A percentile compares a stretch with the other conserved stretches of the same genome.
Conservation (phyloP, 805 yeast species). For the Lachancea sp. region DNA sequence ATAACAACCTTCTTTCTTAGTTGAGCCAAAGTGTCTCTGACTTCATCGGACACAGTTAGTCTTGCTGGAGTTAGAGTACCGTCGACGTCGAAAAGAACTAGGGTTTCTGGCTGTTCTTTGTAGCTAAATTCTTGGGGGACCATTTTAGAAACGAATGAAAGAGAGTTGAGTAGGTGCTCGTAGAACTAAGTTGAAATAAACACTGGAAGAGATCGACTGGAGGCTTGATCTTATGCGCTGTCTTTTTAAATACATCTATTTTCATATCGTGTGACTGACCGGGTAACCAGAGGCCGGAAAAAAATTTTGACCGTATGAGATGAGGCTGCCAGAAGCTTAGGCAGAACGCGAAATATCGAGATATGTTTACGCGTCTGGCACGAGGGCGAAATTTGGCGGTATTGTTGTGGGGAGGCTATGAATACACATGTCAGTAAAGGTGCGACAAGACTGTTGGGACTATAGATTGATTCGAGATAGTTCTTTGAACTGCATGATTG, state of each 20-base stretch:
- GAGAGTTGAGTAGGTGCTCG: neutral
- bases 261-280: neutral
- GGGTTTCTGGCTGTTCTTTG: slow-evolving; percentile 75
- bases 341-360: neutral
- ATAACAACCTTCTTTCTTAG: slow-evolving; percentile 88
- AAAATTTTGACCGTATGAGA: neutral
- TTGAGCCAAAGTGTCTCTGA: slow-evolving; percentile 60
- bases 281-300: neutral
- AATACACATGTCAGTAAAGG: too few relatives aligned
- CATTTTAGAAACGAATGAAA: slow-evolving; percentile 12
- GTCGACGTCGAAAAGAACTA: slow-evolving; percentile 95
- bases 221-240: neutral
- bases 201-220: too few relatives aligned
- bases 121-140: slow-evolving; percentile 50
- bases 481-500: too few relatives aligned
- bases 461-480: too few relatives aligned
- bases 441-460: too few relatives aligned
- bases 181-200: neutral
- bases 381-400: neutral
- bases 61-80: slow-evolving; percentile 99
- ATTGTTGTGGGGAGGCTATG: neutral
- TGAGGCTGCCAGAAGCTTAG: too few relatives aligned
- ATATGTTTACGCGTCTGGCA: neutral
- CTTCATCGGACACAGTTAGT: slow-evolving; percentile 66
- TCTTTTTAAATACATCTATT: neutral